Base-by-base conservation (phyloP, 768 basidiomycete species). In the Floccularia luteovirens region DNA sequence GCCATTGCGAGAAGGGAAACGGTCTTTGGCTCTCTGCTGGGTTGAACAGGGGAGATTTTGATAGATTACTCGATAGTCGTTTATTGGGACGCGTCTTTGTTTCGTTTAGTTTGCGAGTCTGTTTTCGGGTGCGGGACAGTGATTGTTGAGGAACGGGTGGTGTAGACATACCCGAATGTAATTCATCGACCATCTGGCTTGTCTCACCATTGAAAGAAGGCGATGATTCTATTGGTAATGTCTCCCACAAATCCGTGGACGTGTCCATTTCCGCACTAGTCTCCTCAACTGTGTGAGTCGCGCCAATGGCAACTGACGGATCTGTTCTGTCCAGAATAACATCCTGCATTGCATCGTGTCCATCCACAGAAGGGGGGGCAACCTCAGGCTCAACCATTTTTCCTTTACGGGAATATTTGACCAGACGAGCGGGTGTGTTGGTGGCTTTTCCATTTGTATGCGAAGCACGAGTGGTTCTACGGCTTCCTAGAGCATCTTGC, bases 1-100 rank as follows among this genome's bases (percentile, higher is more conserved):
- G 60, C 48, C 62, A 63, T 49, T 74, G 72, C 14, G 77, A 78
- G 43, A 74, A 73, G 5, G 74, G 77, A 43, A 75, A 72, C 0
- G 70, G 63, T 25, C 63, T 53, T 50, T 77, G 78, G 46, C 71
- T 79, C 46, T 69, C 66, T 20, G 72, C 62, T 13, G 61, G 66
- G 20, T 77, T 54, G 50, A 82, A 82, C 36, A 78, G 52, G 12
- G 73, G 70, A 13, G 50, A 39, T 30, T 37, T 37, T 23, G 19
- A 28, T n/a, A 46, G 42, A 14, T 8, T 24, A 20, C 17, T 24
- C 6, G 23, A 12, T 31, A 38, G 22, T 40, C 37, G 7, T 5
- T 36, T 11, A 6, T 36, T 30, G 12, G 35, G 20, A 21, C 22
- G 19, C 19, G 12, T 27, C 13, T 33, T 31, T 13, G 14, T 37